Conservation (phyloP, 345 rosid genomes). For the Adansonia digitata region DNA sequence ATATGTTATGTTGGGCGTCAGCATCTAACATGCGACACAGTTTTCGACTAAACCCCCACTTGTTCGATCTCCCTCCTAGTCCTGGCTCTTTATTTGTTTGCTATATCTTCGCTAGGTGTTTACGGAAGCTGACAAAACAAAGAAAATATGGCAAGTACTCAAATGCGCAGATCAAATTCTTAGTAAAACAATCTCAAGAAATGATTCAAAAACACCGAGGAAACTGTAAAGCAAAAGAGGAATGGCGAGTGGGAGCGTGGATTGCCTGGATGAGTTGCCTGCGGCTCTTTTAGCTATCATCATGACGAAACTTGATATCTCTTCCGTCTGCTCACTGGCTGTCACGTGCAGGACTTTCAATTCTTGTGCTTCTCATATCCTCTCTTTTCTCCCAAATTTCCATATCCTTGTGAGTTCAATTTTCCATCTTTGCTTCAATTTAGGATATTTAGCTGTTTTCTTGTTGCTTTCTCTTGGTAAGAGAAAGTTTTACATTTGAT, state of each 20-base stretch:
- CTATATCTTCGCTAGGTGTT: too few relatives aligned
- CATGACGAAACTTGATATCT: slow-evolving; percentile 71
- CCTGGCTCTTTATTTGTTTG: too few relatives aligned
- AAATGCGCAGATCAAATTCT: not conserved
- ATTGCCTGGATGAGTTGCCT: slow-evolving; percentile 64
- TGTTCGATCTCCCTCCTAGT: not conserved
- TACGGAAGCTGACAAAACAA: too few relatives aligned
- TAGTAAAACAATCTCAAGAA: not conserved
- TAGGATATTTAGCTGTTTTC: not conserved
- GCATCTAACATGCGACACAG: not conserved
- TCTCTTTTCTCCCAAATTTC: slow-evolving; percentile 69
- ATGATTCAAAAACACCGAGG: not conserved
- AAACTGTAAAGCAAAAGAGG: too few relatives aligned
- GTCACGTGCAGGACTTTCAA: slow-evolving; percentile 58
- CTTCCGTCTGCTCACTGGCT: slow-evolving; percentile 68
- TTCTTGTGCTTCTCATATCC: slow-evolving; percentile 55
- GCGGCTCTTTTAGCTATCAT: slow-evolving; percentile 56
- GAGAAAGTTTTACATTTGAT: not conserved
- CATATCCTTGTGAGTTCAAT: slow-evolving; percentile 53
- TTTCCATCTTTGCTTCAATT: not conserved
- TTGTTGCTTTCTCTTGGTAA: too few relatives aligned
- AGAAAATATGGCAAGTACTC: not conserved
- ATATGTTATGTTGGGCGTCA: too few relatives aligned
- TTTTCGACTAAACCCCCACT: not conserved
- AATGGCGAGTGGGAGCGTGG: slow-evolving; percentile 19